A percentile compares a stretch with the other conserved stretches of the same genome.
Evolutionary conservation across 208 protist genomes (phyloP).

Genomic region (Trypanosomatidae sp.): DNA sequence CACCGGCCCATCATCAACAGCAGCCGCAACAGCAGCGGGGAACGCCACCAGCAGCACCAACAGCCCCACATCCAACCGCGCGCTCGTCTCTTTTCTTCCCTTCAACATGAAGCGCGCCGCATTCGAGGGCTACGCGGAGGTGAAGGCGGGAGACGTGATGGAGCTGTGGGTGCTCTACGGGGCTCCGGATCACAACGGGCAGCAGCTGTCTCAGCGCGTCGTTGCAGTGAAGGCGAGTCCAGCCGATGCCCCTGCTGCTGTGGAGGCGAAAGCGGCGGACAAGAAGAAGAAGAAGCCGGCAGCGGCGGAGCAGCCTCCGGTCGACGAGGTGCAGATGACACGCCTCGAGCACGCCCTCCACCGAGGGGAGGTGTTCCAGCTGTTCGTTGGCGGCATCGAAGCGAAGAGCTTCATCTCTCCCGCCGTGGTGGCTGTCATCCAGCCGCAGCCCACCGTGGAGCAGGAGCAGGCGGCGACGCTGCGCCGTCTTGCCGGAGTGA

Average conservation of each 20-base stretch:
- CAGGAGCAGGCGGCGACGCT: conserved; percentile 55
- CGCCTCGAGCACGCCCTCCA: conserved; percentile 22
- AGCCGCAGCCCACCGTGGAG: conserved; percentile 56
- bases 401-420: conserved; percentile 49
- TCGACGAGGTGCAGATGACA: conserved; percentile 13
- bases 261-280: not conserved
- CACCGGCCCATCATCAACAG: too few species aligned
- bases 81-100: conserved; percentile 50
- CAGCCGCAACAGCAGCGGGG: conserved; percentile 1
- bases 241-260: not conserved
- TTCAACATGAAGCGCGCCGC: conserved; percentile 39
- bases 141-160: conserved; percentile 35
- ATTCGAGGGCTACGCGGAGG: conserved; percentile 50
- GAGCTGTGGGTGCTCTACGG: conserved; percentile 88
- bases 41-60: too few species aligned
- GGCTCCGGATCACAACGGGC: conserved; percentile 75
- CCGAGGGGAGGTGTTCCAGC: conserved; percentile 48
- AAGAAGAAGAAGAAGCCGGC: conserved; percentile 28
- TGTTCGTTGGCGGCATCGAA: conserved; percentile 69
- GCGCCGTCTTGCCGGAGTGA: conserved; percentile 69
- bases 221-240: too few species aligned
- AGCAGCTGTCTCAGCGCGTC: conserved; percentile 46
- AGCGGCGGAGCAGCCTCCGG: conserved; percentile 7
- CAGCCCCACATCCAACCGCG: too few species aligned
- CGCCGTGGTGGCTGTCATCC: conserved; percentile 38